Evolutionary conservation across 306 rosid genomes (phyloP).

Genomic region (Prunus campanulata): DNA sequence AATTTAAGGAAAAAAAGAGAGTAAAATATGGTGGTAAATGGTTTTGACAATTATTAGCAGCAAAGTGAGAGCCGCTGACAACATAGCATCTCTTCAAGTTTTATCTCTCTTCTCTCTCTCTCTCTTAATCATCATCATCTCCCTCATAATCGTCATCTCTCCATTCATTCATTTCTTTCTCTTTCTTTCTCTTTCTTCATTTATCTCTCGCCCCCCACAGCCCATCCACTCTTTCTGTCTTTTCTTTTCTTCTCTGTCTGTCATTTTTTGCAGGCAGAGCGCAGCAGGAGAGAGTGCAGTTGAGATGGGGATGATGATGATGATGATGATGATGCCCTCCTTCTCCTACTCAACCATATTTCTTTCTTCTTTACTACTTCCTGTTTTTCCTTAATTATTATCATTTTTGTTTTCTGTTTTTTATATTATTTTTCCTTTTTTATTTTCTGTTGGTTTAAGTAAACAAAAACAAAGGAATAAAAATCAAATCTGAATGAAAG

Average conservation of each 20-base stretch:
- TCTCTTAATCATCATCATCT: slow-evolving; percentile 39
- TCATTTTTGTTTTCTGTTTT: not conserved
- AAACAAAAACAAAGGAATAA: slow-evolving; percentile 12
- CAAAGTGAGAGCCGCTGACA: slow-evolving; percentile 51
- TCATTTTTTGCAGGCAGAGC: slow-evolving; percentile 17
- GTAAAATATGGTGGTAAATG: not conserved
- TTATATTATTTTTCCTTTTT: not conserved
- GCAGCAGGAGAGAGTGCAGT: slow-evolving; percentile 28
- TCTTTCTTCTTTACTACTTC: slow-evolving; percentile 6
- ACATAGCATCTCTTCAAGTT: slow-evolving; percentile 29
- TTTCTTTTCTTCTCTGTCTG: slow-evolving; percentile 8
- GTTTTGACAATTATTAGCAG: slow-evolving; percentile 39
- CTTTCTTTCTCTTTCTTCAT: slow-evolving; percentile 24
- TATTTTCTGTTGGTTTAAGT: not conserved
- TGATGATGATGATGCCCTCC: slow-evolving; percentile 18
- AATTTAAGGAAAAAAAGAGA: too few relatives aligned
- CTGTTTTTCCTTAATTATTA: not conserved
- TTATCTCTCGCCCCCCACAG: slow-evolving; percentile 32
- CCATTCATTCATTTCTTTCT: slow-evolving; percentile 30
- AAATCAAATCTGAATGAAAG: slow-evolving; percentile 29
- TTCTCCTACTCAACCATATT: not conserved
- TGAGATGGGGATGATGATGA: slow-evolving; percentile 5
- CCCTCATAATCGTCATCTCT: slow-evolving; percentile 33
- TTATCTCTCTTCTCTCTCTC: slow-evolving; percentile 25
- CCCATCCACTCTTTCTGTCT: slow-evolving; percentile 21